phyloP scores from a whole-genome alignment of 2,329 filamentous ascomycete genomes.

The Aspergillus fischeri region DNA sequence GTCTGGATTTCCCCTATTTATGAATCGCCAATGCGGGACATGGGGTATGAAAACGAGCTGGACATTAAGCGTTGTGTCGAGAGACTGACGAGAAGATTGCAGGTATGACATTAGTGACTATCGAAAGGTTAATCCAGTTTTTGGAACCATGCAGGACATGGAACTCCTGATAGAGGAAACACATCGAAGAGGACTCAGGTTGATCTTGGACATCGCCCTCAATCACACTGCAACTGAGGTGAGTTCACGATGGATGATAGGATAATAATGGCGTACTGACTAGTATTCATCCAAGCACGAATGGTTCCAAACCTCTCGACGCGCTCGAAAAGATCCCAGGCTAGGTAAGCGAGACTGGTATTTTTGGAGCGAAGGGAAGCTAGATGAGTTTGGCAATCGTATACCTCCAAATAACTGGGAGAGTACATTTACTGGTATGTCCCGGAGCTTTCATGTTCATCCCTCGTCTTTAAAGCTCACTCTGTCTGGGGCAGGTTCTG shows the following conservation, averaged over 20 bases:
- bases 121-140: conserved; percentile 45
- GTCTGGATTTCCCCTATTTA: conserved; percentile 45
- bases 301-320: conserved; percentile 63
- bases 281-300: conserved; percentile 46
- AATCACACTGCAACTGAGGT: conserved; percentile 39
- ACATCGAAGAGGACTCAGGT: conserved; percentile 44
- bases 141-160: conserved; percentile 45
- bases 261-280: conserved; percentile 49
- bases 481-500: conserved; percentile 9
- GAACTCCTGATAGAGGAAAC: conserved; percentile 42
- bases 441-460: neutral
- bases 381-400: conserved; percentile 52
- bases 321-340: conserved; percentile 51
- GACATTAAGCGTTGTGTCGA: neutral
- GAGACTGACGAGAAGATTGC: neutral
- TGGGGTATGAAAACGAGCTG: conserved; percentile 43
- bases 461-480: neutral
- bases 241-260: conserved; percentile 23
- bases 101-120: conserved; percentile 52
- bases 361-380: conserved; percentile 48
- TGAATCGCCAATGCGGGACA: conserved; percentile 47
- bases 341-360: conserved; percentile 64
- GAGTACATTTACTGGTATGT: conserved; percentile 34
- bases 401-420: conserved; percentile 71
- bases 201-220: conserved; percentile 48